Base-by-base conservation (phyloP, 768 basidiomycete species). In the Russula vinacea region DNA sequence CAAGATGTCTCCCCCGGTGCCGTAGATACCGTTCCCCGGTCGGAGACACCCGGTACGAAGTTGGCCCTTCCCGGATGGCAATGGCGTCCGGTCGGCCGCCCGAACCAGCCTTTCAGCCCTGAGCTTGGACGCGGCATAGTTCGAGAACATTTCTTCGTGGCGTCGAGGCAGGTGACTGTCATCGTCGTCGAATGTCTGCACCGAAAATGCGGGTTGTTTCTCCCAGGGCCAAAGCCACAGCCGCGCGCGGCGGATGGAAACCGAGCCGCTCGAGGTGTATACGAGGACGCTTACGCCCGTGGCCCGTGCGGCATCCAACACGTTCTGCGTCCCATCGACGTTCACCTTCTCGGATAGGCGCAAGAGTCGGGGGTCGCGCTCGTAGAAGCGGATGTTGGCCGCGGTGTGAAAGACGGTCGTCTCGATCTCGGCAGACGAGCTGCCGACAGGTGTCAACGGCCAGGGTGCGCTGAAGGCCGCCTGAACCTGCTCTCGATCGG, bases 201-300 rank as follows among this genome's bases (percentile, higher is more conserved):
- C 78, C 67, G 85, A 85, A 65, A 76, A 73, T 32, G 76, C 67
- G 0, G 88, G 86, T 62, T 77, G 79, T 32, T 60, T 78, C 75
- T 90, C 81, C 90, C 90, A 92, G 2, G 89, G 90, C 85, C 86
- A 89, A 16, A 88, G 77, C 73, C 84, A 81, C 67, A 88, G 84
- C 1, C 85, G 81, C 11, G 83, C 76, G 35, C 84, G 76, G 7
- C 79, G 79, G 4, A 91, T 76, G 6, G 77, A 78, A 26, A 90
- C 75, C 5, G 87, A 87, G 7, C 83, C 88, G 6, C 89, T 90
- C 1, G 89, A 90, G 3, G 90, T 91, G 73, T 85, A 90, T 1
- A 91, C 71, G 55, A 92, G 76, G 14, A 81, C 77, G 39, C 73
- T 77, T 1, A 80, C 88, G 33, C 88, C 87, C 13, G 79, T 76